phyloP scores from a whole-genome alignment of 768 basidiomycete genomes.

The Hygrophorus russula region DNA sequence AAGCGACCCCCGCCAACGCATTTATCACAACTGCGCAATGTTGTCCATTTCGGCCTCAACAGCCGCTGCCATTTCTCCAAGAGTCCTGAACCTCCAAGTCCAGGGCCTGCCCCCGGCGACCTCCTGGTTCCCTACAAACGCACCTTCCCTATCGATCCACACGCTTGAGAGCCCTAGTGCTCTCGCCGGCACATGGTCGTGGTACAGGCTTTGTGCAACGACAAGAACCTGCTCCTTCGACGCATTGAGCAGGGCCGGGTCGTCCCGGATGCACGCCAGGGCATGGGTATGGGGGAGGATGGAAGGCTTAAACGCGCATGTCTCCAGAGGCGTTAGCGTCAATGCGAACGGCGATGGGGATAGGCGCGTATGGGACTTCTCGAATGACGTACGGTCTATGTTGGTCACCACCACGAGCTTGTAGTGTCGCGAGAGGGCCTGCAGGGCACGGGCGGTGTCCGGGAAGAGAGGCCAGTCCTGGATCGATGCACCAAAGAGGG shows the following conservation, averaged over 20 bases:
- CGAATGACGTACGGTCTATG: slow-evolving; percentile 56
- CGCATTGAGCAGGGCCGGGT: slow-evolving; percentile 28
- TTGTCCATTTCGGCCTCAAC: slow-evolving; percentile 21
- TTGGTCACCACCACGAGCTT: slow-evolving; percentile 69
- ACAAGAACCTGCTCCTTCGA: slow-evolving; percentile 41
- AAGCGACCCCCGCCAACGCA: too few relatives aligned
- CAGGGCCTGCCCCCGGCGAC: slow-evolving; percentile 20
- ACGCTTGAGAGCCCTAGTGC: slow-evolving; percentile 44
- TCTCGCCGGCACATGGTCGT: slow-evolving; percentile 57
- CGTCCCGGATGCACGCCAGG: slow-evolving; percentile 29
- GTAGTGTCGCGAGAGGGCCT: slow-evolving; percentile 46
- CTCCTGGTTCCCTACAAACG: slow-evolving; percentile 32
- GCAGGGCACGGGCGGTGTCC: slow-evolving; percentile 52
- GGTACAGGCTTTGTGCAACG: slow-evolving; percentile 56
- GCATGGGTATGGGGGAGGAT: slow-evolving; percentile 40
- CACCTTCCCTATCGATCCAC: slow-evolving; percentile 53
- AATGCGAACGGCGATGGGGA: slow-evolving; percentile 52
- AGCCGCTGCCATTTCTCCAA: slow-evolving; percentile 50
- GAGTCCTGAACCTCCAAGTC: slow-evolving; percentile 45
- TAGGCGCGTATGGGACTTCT: slow-evolving; percentile 45
- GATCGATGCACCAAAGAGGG: slow-evolving; percentile 50
- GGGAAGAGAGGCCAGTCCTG: slow-evolving; percentile 54
- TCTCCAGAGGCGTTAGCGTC: slow-evolving; percentile 62
- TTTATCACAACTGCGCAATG: too few relatives aligned
- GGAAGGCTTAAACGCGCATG: slow-evolving; percentile 64